Evolutionary conservation across 176 grass and related monocot genomes (phyloP), one percentile per base, ranked within the genome.

Genomic region (Ananas comosus): DNA sequence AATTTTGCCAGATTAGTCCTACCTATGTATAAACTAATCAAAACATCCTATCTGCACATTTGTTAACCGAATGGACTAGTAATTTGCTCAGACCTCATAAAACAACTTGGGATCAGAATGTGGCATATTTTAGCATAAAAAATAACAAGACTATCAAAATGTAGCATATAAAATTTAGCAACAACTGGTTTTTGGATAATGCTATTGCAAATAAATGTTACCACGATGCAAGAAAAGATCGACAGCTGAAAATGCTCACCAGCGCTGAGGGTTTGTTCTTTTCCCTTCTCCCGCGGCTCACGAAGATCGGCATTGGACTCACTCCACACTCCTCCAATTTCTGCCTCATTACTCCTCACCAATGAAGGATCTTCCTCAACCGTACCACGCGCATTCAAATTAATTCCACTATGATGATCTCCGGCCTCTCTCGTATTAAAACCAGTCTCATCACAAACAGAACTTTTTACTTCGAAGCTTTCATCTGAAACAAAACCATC

Each of bases 291-390:
- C 19, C 13, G 12, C 1, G 28, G 29, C 49, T 66, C 21, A 51
- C 17, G 2, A 19, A 3, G 12, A 48, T 70, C 13, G 17, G 57
- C 3, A 3, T 16, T 49, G 13, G 66, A 64, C 56, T 49, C 16
- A 67, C 19, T 70, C 19, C 70, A 58, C 17, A n/a, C n/a, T 2
- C 0, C 2, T 70, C 9, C 19, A 22, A 22, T 16, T 9, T 64
- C 57, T 1, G 57, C 63, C 59, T 65, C 65, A 67, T 48, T 10
- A 7, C 33, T 42, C 33, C 33, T 42, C 33, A 42, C 33, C 33
- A 42, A 42, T 42, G 33, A 76, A 2, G 63, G 67, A 13, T 80
- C 75, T 77, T 85, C 77, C 12, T 85, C 82, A 16, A 85, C 79
- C 61, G 67, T 14, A 49, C 7, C 22, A 1, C 27, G 13, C 12